phyloP scores from a whole-genome alignment of 139 green algal species.

The Chlorella sp. region DNA sequence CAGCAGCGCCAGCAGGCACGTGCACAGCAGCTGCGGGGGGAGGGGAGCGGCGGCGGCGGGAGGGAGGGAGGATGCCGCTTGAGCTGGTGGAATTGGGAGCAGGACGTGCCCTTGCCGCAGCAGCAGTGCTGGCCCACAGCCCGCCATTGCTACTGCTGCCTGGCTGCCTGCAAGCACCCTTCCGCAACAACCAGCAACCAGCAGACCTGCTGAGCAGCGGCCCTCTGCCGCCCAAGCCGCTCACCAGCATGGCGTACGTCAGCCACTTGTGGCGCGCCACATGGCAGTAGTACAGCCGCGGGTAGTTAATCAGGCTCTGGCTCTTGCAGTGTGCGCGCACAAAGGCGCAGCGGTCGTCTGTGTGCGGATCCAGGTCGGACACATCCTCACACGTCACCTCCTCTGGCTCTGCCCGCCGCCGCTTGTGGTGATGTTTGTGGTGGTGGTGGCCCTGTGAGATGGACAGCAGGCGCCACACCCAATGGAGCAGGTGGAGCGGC shows the following conservation, averaged over 20 bases:
- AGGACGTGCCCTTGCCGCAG: too few species aligned
- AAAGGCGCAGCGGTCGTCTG: conserved; percentile 40
- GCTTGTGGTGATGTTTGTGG: too few species aligned
- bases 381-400: conserved; percentile 15
- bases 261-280: conserved; percentile 3
- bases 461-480: too few species aligned
- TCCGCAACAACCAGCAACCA: too few species aligned
- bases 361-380: not conserved
- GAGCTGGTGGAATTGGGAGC: too few species aligned
- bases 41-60: not conserved
- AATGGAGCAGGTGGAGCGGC: too few species aligned
- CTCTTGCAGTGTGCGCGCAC: conserved; percentile 32
- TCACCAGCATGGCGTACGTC: conserved; percentile 6
- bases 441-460: too few species aligned
- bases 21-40: conserved; percentile 5
- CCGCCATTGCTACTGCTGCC: too few species aligned
- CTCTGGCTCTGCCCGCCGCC: not conserved
- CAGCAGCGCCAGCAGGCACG: conserved; percentile 55
- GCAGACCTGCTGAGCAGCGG: too few species aligned
- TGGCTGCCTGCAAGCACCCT: too few species aligned
- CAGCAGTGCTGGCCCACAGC: too few species aligned
- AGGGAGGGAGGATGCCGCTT: not conserved
- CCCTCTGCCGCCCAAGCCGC: too few species aligned
- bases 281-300: conserved; percentile 59
- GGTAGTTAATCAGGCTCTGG: conserved; percentile 46